Evolutionary conservation across 1,139 yeast species (phyloP).

Genomic region (Zygoascus meyerae): DNA sequence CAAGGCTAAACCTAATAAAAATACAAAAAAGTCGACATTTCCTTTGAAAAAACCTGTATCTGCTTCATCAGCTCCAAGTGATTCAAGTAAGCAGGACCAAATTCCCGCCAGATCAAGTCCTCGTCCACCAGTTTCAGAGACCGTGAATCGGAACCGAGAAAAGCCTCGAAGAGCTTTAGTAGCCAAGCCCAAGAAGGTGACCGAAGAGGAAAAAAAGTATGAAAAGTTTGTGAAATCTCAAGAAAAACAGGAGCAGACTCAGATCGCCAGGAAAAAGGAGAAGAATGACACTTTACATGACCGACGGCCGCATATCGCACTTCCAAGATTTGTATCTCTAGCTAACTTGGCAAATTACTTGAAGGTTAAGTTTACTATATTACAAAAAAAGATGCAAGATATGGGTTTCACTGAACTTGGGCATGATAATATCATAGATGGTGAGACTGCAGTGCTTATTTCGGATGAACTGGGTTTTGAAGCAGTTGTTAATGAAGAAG

Average conservation of each 20-base stretch:
- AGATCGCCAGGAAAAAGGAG: background rate
- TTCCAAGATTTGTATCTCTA: constrained; percentile 72
- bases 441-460: constrained; percentile 76
- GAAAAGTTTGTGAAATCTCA: constrained; percentile 6
- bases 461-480: constrained; percentile 87
- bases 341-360: constrained; percentile 70
- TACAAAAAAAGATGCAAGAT: constrained; percentile 52
- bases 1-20: too few relatives aligned
- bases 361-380: constrained; percentile 54
- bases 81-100: background rate
- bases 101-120: background rate
- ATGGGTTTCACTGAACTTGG: constrained; percentile 75
- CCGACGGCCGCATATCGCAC: constrained; percentile 36
- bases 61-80: too few relatives aligned
- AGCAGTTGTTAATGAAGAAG: constrained; percentile 48
- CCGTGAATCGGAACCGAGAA: too few relatives aligned
- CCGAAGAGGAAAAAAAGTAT: constrained; percentile 6
- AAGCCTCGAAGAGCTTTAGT: background rate
- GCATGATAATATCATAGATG: constrained; percentile 75
- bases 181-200: background rate
- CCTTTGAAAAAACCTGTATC: too few relatives aligned
- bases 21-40: too few relatives aligned
- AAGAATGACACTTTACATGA: constrained; percentile 19
- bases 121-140: background rate
- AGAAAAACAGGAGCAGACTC: background rate